A percentile compares a stretch with the other conserved stretches of the same genome.
These are phyloP conservation scores for Metschnikowia chrysomelidarum DNA, from an alignment of 805 yeast species.

Conservation along the genomic window DNA sequence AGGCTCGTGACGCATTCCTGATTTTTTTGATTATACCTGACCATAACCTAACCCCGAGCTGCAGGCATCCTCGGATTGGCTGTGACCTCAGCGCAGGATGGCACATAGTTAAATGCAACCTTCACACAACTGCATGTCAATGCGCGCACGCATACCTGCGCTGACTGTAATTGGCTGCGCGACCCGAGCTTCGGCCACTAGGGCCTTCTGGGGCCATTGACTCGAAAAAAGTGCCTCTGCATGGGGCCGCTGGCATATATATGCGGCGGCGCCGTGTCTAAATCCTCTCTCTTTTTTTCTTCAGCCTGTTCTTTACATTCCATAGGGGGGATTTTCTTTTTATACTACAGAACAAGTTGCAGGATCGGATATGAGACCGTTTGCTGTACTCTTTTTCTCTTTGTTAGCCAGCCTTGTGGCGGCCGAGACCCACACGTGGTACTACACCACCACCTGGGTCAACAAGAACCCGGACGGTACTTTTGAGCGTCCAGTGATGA, in stretches of 20 bases:
- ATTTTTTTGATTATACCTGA: slow-evolving; percentile 1
- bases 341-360: slow-evolving; percentile 10
- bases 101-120: slow-evolving; percentile 1
- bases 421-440: slow-evolving; percentile 57
- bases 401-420: slow-evolving; percentile 20
- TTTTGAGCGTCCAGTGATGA: slow-evolving; percentile 54
- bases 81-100: too few relatives aligned
- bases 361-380: slow-evolving; percentile 17
- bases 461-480: slow-evolving; percentile 68
- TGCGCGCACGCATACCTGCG: slow-evolving; percentile 2
- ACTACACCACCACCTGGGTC: slow-evolving; percentile 67
- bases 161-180: slow-evolving; percentile 17
- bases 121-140: neutral
- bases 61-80: too few relatives aligned
- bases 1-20: slow-evolving; percentile 1
- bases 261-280: slow-evolving; percentile 11
- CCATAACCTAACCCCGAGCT: too few relatives aligned
- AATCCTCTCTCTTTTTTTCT: slow-evolving; percentile 18
- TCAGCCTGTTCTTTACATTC: slow-evolving; percentile 22
- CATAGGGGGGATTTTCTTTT: slow-evolving; percentile 18
- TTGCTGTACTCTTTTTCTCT: slow-evolving; percentile 20
- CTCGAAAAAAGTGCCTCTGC: neutral
- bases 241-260: slow-evolving; percentile 10
- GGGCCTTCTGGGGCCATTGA: slow-evolving; percentile 3
- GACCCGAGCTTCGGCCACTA: slow-evolving; percentile 13